phyloP scores from a whole-genome alignment of 495 filamentous ascomycete genomes.

The Polyplosphaeria fusca region DNA sequence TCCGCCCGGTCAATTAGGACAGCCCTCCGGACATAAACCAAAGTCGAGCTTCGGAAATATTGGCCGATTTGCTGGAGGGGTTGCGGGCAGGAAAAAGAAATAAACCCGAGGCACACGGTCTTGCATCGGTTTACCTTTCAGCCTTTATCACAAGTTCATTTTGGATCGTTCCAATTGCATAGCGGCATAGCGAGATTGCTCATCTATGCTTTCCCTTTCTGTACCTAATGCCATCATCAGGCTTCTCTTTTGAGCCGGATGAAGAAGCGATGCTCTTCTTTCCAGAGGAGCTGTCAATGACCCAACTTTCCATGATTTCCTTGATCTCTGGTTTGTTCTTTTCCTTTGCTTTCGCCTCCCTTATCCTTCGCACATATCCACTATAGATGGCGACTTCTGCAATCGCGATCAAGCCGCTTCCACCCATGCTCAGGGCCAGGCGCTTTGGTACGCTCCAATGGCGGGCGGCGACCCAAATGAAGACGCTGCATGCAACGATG shows the following conservation, averaged over 20 bases:
- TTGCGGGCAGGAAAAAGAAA: slow-evolving; percentile 30
- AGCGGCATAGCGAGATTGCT: slow-evolving; percentile 9
- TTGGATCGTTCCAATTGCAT: background rate
- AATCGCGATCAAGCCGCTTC: slow-evolving; percentile 68
- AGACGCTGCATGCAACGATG: slow-evolving; percentile 64
- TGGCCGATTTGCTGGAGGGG: slow-evolving; percentile 31
- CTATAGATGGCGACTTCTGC: slow-evolving; percentile 87
- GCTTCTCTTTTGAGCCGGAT: slow-evolving; percentile 17
- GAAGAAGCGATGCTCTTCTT: background rate
- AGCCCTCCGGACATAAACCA: slow-evolving; percentile 19
- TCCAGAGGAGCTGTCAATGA: slow-evolving; percentile 49
- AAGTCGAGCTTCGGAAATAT: slow-evolving; percentile 26
- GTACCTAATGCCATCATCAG: slow-evolving; percentile 26
- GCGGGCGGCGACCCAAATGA: slow-evolving; percentile 69
- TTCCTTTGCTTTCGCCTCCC: slow-evolving; percentile 65
- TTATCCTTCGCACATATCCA: slow-evolving; percentile 76
- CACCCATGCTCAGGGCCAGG: slow-evolving; percentile 65
- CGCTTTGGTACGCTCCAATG: slow-evolving; percentile 68
- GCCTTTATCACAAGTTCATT: background rate
- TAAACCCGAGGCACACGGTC: background rate
- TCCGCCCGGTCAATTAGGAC: background rate
- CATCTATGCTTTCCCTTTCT: slow-evolving; percentile 39
- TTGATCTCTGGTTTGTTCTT: slow-evolving; percentile 54
- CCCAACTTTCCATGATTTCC: slow-evolving; percentile 64
- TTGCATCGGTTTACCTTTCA: background rate